These are phyloP conservation scores for Bothriochloa decipiens DNA, from an alignment of 176 grass and related monocot genomes.

Conservation along the genomic window DNA sequence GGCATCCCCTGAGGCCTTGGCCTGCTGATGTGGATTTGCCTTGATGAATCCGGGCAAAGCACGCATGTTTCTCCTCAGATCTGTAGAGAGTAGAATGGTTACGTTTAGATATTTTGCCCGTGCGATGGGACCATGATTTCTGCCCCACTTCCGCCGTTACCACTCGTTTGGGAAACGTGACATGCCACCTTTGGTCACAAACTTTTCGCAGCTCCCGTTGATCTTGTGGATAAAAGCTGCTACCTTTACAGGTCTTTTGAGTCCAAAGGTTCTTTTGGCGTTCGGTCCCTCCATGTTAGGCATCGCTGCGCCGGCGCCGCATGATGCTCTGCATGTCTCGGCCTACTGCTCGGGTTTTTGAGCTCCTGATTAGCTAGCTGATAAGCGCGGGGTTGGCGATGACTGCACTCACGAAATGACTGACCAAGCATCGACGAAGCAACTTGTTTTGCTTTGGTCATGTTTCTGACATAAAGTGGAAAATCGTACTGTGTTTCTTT, in stretches of 20 bases:
- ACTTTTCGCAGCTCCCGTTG: conserved; percentile 4
- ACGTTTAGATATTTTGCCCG: conserved; percentile 21
- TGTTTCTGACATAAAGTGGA: not conserved
- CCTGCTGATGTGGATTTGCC: not conserved
- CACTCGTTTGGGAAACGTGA: conserved; percentile 22
- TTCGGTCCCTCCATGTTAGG: not conserved
- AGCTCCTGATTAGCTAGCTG: not conserved
- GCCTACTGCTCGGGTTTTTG: not conserved
- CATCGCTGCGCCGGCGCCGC: not conserved
- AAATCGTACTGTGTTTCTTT: conserved; percentile 21
- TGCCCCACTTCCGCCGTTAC: not conserved
- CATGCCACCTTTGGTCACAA: conserved; percentile 4
- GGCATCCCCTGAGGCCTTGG: not conserved
- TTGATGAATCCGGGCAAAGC: not conserved
- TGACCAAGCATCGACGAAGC: not conserved
- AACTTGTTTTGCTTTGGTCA: not conserved
- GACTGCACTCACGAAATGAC: not conserved
- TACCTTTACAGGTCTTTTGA: not conserved
- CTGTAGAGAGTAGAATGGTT: not conserved
- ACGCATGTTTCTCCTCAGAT: conserved; percentile 21
- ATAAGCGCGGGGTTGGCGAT: not conserved
- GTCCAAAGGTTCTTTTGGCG: not conserved
- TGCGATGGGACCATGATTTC: not conserved
- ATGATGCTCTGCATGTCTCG: not conserved
- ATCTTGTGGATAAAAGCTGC: conserved; percentile 10